Percentiles rank a stretch among this genome's conserved stretches.
Evolutionary conservation across 2,329 filamentous ascomycete genomes (phyloP).

Genomic region (Colletotrichum caudatum): DNA sequence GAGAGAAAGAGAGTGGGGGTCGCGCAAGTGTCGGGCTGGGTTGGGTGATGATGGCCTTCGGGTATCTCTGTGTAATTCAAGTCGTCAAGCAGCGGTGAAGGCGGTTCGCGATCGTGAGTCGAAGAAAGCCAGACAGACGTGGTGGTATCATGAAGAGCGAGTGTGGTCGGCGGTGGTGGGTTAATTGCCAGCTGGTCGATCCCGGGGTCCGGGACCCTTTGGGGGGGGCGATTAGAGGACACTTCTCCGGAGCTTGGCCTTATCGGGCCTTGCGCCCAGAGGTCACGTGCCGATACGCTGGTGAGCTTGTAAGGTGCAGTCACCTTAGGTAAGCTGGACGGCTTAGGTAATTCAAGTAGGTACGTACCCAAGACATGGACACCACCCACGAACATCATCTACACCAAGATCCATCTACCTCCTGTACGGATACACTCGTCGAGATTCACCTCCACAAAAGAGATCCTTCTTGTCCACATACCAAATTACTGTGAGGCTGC

Average conservation of each 20-base stretch:
- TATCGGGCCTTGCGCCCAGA: conserved; percentile 8
- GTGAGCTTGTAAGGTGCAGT: too few relatives aligned
- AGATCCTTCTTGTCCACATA: not conserved
- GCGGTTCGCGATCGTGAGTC: not conserved
- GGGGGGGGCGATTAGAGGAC: conserved; percentile 26
- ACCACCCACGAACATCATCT: too few relatives aligned
- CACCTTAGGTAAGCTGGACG: too few relatives aligned
- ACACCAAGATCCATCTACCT: too few relatives aligned
- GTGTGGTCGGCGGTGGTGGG: not conserved
- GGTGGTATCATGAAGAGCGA: conserved; percentile 4
- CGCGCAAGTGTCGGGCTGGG: not conserved
- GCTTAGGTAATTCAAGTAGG: too few relatives aligned
- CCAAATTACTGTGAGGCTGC: not conserved
- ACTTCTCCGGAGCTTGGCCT: conserved; percentile 31
- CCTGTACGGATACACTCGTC: too few relatives aligned
- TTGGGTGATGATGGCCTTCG: conserved; percentile 1
- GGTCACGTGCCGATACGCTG: conserved; percentile 29
- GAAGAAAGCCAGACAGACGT: not conserved
- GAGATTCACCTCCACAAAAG: not conserved
- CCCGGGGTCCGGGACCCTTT: not conserved
- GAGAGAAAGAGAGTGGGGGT: not conserved
- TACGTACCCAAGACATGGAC: too few relatives aligned
- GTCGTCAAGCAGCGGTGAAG: not conserved
- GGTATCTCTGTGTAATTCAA: conserved; percentile 9
- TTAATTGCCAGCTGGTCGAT: conserved; percentile 30